Base-by-base conservation (phyloP, 1,284 basidiomycete species). In the Sanghuangporus sanghuang region DNA sequence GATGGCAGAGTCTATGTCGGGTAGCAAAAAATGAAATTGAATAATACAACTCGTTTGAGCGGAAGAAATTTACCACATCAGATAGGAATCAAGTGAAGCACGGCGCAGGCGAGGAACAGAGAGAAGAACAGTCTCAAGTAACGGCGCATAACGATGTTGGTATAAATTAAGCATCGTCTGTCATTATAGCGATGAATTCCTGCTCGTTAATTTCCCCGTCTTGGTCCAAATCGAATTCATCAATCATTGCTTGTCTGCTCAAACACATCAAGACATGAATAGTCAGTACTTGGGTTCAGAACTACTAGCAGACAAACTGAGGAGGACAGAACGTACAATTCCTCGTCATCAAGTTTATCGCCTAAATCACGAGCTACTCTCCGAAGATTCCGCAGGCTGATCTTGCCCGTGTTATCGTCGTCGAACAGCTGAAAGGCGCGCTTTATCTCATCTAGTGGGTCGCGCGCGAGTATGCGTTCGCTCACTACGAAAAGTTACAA, bases 161-260 rank as follows among this genome's bases (percentile, higher is more conserved):
- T 14, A 6, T 14, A 23, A 6, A 36, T 56, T 54, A 90, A 74
- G 86, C 81, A 66, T 97, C 95, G 77, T 98, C 95, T 58, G 93
- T 93, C 96, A 98, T 96, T 75, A 98, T 98, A 54, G 93, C 90
- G 69, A 94, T 87, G 76, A 96, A 96, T 79, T 96, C 94, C 73
- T 92, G 86, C 73, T 95, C 92, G 74, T 89, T 95, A 74, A 99
- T 99, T 78, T 96, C 96, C 23, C 96, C 95, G 71, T 99, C 96
- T 75, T 96, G 92, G 78, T 99, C 96, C 42, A 99, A 85, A 76
- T 99, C 96, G 72, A 99, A 99, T 78, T 99, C 97, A 72, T 99
- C 97, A 72, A 99, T 99, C 96, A 99, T 99, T 21, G 96, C 97
- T 87, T 98, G 94, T 68, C 96, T 98, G 71, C 63, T 57, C 6